Base-by-base conservation (phyloP, 495 filamentous ascomycete species). In the Penicillium cinerascens region DNA sequence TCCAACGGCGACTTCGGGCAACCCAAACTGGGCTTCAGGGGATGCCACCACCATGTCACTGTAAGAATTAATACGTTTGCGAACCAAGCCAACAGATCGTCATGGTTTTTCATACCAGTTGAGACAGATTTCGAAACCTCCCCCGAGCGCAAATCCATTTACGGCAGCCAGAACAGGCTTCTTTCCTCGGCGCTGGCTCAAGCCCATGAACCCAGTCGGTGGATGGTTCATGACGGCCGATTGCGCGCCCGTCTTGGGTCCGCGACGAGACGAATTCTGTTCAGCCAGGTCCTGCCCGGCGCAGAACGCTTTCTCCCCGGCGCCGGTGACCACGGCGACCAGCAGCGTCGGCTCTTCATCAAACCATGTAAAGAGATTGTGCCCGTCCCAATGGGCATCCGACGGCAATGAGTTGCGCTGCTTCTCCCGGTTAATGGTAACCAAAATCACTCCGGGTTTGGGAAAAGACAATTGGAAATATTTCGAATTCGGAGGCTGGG, bases 101-200 rank as follows among this genome's bases (percentile, higher is more conserved):
- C 20, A 37, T 2, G 6, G 36, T 13, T 22, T 29, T 11, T 38
- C 52, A 8, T 42, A 62, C 65, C 61, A 79, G 56, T 89, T 89
- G 13, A 84, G 66, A 17, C 79, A 71, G 58, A 87, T 84, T 69
- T 91, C 87, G 51, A 82, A 79, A n/a, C 87, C 87, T 33, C 87
- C 87, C 6, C 87, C 87, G 27, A 85, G 69, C 39, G 81, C 82
- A 20, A 85, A 59, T 4, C 87, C 87, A 61, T 88, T 83, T 16
- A 90, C 82, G 8, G 87, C 87, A 4, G 80, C 80, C 36, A 91
- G 80, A 15, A 91, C 69, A 4, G 87, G 87, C 51, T 72, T 72
- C 49, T 63, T 68, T 1, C 69, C 69, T 18, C 49, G 39, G 7
- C 68, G 60, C 22, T 61, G 62, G 52, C 60, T 65, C 9, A 71